phyloP scores from a whole-genome alignment of 371 early-diverging fungal species.

The Conidiobolus incongruus region DNA sequence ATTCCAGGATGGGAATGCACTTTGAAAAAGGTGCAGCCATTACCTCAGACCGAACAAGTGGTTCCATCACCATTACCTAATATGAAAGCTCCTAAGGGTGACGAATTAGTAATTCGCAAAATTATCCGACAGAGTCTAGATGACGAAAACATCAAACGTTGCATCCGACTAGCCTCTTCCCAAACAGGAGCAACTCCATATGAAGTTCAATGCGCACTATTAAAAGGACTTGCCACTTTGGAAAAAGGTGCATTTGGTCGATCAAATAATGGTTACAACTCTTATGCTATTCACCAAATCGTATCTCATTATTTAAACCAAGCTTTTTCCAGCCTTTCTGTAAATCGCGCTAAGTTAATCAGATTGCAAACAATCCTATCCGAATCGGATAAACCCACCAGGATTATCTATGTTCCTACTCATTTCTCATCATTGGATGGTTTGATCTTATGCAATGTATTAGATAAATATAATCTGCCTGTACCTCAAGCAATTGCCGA shows the following conservation, averaged over 20 bases:
- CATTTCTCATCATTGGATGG: not conserved
- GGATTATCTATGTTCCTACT: slow-evolving; percentile 2
- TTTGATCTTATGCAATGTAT: not conserved
- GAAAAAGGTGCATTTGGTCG: not conserved
- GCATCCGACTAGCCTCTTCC: not conserved
- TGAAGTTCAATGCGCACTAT: not conserved
- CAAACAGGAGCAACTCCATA: not conserved
- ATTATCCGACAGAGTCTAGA: not conserved
- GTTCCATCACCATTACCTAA: not conserved
- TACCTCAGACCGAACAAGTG: not conserved
- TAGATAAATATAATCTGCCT: not conserved
- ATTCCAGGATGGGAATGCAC: slow-evolving; percentile 17
- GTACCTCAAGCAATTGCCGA: not conserved
- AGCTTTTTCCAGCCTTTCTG: no score
- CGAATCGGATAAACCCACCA: no score
- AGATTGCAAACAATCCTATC: no score
- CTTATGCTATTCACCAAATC: not conserved
- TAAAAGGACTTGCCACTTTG: not conserved
- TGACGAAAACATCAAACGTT: not conserved
- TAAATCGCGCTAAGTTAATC: no score
- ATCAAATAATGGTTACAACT: not conserved
- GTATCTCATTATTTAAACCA: not conserved
- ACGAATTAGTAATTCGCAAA: not conserved
- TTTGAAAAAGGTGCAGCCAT: slow-evolving; percentile 2
- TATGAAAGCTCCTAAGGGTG: not conserved